Evolutionary conservation across 2,329 filamentous ascomycete genomes (phyloP), one percentile per base, ranked within the genome.

Genomic region (Neoascochyta sp.): DNA sequence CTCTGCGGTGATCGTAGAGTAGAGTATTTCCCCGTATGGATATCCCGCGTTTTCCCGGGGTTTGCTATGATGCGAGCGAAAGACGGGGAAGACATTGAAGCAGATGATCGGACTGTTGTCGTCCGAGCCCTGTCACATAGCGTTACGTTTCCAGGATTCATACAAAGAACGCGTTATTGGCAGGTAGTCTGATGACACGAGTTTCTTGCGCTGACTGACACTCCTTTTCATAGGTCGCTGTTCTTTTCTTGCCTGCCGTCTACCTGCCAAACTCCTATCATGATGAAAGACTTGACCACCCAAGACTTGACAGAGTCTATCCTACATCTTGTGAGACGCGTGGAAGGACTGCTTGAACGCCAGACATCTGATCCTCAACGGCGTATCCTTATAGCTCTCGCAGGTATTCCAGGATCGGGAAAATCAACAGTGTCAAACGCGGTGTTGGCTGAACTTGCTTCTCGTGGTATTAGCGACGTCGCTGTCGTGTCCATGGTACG

Each of bases 351-450:
- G 17, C 41, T 52, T 10, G 22, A 31, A 16, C 30, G 45, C 33
- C 47, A 52, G 44, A 32, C 37, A 16, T 34, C 34, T 23, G 9
- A 45, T 16, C 41, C 50, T 23, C 36, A 32, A 35, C 44, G 45
- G 20, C 47, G 50, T 14, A 40, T 47, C 24, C 45, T 55, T 14
- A 32, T 55, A 29, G 48, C 42, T 25, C 44, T 55, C 23, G 52
- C 52, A 7, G 50, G 50, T 19, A 50, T 55, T 19, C 52, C 50
- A 11, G 52, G 52, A 9, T 47, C 48, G 5, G 52, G 52, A 10
- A 54, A 54, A 27, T 51, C 47, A 4, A 55, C 50, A 4, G 47
- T 55, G 9, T 52, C 48, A 12, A 25, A 43, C 16, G 45, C 43
- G 19, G 29, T 55, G 20, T 12, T 51, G 19, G 21, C 36, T 5